Base-by-base conservation (phyloP, 257 asterid species). In the Nyctanthes arbortristis region DNA sequence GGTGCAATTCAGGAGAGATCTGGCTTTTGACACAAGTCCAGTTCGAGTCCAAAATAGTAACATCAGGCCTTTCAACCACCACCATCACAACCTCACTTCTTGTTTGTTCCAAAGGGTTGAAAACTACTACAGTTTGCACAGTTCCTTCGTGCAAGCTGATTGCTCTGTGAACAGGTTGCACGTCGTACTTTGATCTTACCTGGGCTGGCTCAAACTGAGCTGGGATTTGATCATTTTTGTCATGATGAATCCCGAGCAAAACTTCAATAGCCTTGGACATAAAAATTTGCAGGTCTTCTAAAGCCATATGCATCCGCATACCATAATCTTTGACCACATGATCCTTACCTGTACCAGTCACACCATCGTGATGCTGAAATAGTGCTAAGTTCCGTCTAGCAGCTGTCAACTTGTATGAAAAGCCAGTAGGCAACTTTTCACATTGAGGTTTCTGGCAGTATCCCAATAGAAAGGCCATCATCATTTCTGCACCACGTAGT, bases 1-100 rank as follows among this genome's bases (percentile, higher is more conserved):
- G 92, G 60, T 37, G 78, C 49, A 91, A 62, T 71, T 94, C 97
- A 14, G 97, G 99, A 75, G 97, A 89, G 54, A 91, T 84, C 81
- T 91, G 99, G 81, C 99, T 94, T 82, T 79, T 94, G 76, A 91
- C 91, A 77, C 97, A 94, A 3, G 99, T 94, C 99, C 97, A 94
- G 77, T 94, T 94, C 4, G 96, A 85, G 80, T 94, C 99, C 80
- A 94, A 70, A 58, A 94, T 88, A 5, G 99, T 94, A 32, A 88
- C 97, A 71, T 91, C 96, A 2, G 97, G 96, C 69, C 97, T 81
- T 68, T 89, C 95, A 66, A 88, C 97, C 24, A 90, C 82, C 32
- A 94, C 85, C 93, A 85, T 94, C 75, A 89, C 93, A 67, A 89
- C 89, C 84, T 94, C 99, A 54, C 82, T 79, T 70, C 95, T 79